phyloP scores from a whole-genome alignment of 2,329 filamentous ascomycete genomes.

The Nemania sp. region DNA sequence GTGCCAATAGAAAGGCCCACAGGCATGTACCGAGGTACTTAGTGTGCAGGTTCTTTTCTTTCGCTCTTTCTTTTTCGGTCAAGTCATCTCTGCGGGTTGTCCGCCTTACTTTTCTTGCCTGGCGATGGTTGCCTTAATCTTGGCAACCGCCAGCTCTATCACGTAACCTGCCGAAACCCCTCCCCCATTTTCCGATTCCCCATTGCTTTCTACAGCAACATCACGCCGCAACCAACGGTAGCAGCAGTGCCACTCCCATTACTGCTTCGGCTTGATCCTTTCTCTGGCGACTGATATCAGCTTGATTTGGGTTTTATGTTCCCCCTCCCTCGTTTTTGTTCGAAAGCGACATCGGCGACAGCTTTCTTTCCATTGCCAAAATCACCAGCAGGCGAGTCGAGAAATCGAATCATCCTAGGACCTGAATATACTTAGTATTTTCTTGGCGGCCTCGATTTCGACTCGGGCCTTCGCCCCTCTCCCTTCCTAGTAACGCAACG shows the following conservation, averaged over 20 bases:
- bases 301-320: neutral
- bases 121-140: constrained; percentile 32
- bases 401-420: neutral
- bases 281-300: neutral
- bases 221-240: neutral
- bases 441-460: constrained; percentile 10
- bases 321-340: neutral
- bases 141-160: constrained; percentile 15
- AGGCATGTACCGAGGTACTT: neutral
- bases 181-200: constrained; percentile 10
- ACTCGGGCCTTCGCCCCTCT: neutral
- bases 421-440: neutral
- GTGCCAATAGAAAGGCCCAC: too few species aligned
- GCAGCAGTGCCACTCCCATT: constrained; percentile 10
- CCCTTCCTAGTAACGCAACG: neutral
- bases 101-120: constrained; percentile 29
- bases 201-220: neutral
- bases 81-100: constrained; percentile 2
- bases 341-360: constrained; percentile 5
- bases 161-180: neutral
- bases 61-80: constrained; percentile 4
- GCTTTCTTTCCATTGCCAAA: neutral
- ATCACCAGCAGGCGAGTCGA: neutral
- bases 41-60: neutral
- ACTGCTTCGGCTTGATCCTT: neutral